Conservation (phyloP, 768 basidiomycete species). For the Suillus occidentalis region DNA sequence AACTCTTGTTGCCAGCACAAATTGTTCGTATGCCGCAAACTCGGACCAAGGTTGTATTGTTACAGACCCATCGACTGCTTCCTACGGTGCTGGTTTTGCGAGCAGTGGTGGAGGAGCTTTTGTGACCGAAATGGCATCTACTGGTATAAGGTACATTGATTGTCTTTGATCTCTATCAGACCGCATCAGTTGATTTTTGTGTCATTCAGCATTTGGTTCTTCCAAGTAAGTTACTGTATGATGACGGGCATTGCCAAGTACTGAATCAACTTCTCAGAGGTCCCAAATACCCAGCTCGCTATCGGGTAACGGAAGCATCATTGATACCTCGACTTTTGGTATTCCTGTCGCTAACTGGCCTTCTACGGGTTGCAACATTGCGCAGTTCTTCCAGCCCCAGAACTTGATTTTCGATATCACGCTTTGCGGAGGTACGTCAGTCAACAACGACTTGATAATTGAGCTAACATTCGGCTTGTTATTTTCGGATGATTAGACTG, state of each 20-base stretch:
- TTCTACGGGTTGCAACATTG: slow-evolving; percentile 50
- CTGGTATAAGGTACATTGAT: slow-evolving; percentile 59
- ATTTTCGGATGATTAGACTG: slow-evolving; percentile 23
- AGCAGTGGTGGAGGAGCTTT: slow-evolving; percentile 69
- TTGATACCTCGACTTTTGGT: slow-evolving; percentile 60
- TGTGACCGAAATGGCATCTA: slow-evolving; percentile 68
- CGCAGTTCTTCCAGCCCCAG: slow-evolving; percentile 59
- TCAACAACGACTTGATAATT: slow-evolving; percentile 4
- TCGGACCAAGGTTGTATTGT: slow-evolving; percentile 67
- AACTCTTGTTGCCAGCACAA: slow-evolving; percentile 52
- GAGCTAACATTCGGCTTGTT: slow-evolving; percentile 31
- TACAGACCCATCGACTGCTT: slow-evolving; percentile 49
- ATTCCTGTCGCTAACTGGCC: slow-evolving; percentile 73
- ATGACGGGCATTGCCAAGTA: not conserved
- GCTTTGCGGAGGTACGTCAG: slow-evolving; percentile 55
- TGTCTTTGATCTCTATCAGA: not conserved
- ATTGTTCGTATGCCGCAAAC: slow-evolving; percentile 58
- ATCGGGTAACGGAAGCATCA: slow-evolving; percentile 47
- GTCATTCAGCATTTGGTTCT: slow-evolving; percentile 30
- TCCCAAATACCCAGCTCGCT: slow-evolving; percentile 48
- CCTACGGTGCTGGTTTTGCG: slow-evolving; percentile 70
- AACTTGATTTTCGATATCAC: slow-evolving; percentile 75
- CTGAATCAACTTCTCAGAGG: slow-evolving; percentile 17
- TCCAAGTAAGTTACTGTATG: slow-evolving; percentile 21
- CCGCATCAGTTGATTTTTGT: not conserved